Evolutionary conservation across 805 yeast genomes (phyloP).

Genomic region (Yamadazyma laniorum): DNA sequence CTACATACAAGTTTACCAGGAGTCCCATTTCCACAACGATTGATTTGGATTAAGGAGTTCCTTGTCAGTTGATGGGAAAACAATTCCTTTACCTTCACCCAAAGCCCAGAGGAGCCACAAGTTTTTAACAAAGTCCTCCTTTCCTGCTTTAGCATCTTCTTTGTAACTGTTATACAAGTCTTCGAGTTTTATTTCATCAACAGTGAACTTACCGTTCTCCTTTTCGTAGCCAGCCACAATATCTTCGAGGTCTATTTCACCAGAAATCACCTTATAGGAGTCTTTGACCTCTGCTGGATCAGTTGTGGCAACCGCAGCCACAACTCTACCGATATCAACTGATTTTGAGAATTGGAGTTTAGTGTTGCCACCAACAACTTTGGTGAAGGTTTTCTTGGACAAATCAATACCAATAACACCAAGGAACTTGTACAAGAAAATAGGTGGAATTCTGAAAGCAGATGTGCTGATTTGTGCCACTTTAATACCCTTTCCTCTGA

Average conservation of each 20-base stretch:
- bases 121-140: slow-evolving; percentile 36
- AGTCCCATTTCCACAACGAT: slow-evolving; percentile 38
- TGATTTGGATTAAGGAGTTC: slow-evolving; percentile 39
- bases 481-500: slow-evolving; percentile 39
- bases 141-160: slow-evolving; percentile 28
- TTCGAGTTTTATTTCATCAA: slow-evolving; percentile 29
- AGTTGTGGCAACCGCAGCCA: slow-evolving; percentile 41
- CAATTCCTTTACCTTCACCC: slow-evolving; percentile 22
- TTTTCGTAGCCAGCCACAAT: slow-evolving; percentile 39
- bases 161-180: slow-evolving; percentile 26
- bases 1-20: too few species aligned
- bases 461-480: slow-evolving; percentile 43
- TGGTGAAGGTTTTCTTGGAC: slow-evolving; percentile 29
- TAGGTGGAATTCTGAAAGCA: slow-evolving; percentile 26
- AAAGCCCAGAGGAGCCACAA: slow-evolving; percentile 18
- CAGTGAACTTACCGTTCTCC: slow-evolving; percentile 30
- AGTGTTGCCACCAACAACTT: slow-evolving; percentile 39
- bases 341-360: slow-evolving; percentile 34
- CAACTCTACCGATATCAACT: slow-evolving; percentile 43
- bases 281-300: slow-evolving; percentile 44
- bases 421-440: slow-evolving; percentile 33
- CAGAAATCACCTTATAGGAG: slow-evolving; percentile 42
- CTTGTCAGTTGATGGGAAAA: slow-evolving; percentile 21
- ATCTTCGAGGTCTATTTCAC: slow-evolving; percentile 37
- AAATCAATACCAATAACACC: slow-evolving; percentile 39